Evolutionary conservation across 2,329 filamentous ascomycete species (phyloP).

Genomic region (Sporothrix curviconia): DNA sequence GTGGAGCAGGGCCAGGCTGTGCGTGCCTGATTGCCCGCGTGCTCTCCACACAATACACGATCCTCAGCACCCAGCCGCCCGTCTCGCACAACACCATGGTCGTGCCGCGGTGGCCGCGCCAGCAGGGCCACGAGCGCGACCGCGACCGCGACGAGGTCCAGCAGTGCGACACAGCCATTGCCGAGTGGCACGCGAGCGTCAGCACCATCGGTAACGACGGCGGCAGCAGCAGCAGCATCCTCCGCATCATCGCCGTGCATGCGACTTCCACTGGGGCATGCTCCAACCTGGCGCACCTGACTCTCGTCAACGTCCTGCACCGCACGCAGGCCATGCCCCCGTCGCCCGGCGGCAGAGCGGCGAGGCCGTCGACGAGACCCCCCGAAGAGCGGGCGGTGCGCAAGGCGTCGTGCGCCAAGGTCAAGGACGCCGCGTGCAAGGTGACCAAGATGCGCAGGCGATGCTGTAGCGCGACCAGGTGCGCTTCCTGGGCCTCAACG

Average conservation of each 20-base stretch:
- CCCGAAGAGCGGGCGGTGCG: not conserved
- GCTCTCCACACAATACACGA: conserved; percentile 54
- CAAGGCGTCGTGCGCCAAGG: not conserved
- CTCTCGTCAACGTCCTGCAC: conserved; percentile 1
- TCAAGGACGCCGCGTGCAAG: conserved; percentile 7
- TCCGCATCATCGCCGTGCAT: not conserved
- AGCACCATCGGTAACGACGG: not conserved
- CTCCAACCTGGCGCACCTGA: conserved; percentile 1
- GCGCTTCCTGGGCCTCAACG: conserved; percentile 7
- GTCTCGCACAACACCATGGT: conserved; percentile 3
- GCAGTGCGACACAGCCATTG: conserved; percentile 1
- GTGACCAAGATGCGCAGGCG: not conserved
- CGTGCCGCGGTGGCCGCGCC: not conserved
- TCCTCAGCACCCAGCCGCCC: not conserved
- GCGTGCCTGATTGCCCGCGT: conserved; percentile 60
- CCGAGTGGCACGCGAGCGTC: not conserved
- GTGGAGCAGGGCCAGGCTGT: conserved; percentile 61
- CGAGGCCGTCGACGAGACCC: not conserved
- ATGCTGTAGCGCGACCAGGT: conserved; percentile 4
- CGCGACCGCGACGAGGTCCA: not conserved
- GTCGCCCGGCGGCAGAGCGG: not conserved
- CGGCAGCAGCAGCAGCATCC: not conserved
- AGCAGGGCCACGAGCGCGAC: not conserved
- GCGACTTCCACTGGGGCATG: conserved; percentile 7
- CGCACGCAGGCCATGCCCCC: conserved; percentile 2